Evolutionary conservation across 345 rosid genomes (phyloP).

Genomic region (Microcos paniculata): DNA sequence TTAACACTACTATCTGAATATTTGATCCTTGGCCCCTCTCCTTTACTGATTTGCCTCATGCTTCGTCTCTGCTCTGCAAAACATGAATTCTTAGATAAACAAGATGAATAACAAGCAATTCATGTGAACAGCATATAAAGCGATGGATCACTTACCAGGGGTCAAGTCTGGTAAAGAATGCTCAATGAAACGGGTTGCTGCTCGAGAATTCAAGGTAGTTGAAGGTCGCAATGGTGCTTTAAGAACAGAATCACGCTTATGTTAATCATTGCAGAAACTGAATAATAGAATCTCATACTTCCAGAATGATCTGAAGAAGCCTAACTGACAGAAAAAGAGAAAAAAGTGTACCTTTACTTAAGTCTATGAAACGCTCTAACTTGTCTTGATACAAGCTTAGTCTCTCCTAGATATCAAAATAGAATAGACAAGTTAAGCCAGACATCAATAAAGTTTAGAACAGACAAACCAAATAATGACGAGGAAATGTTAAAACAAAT

Average conservation of each 20-base stretch:
- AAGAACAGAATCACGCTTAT: slow-evolving; percentile 20
- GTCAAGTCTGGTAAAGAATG: slow-evolving; percentile 91
- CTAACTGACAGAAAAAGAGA: slow-evolving; percentile 2
- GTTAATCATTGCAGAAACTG: background rate
- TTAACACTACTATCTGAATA: slow-evolving; percentile 38
- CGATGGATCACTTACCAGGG: slow-evolving; percentile 44
- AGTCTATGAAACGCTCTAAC: slow-evolving; percentile 48
- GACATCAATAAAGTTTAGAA: background rate
- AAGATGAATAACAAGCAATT: slow-evolving; percentile 11
- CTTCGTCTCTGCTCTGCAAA: slow-evolving; percentile 66
- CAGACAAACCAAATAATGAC: background rate
- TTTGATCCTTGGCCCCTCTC: slow-evolving; percentile 54
- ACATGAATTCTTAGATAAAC: slow-evolving; percentile 10
- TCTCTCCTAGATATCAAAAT: slow-evolving; percentile 57
- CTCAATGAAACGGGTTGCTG: slow-evolving; percentile 84
- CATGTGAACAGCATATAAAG: slow-evolving; percentile 1
- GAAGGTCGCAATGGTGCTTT: slow-evolving; percentile 79
- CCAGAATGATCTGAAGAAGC: background rate
- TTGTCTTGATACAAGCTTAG: slow-evolving; percentile 70
- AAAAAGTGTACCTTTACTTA: slow-evolving; percentile 61
- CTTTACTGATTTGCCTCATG: slow-evolving; percentile 68
- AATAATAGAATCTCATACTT: background rate
- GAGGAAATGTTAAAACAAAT: background rate
- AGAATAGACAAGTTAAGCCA: background rate
- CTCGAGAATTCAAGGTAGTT: slow-evolving; percentile 71